Evolutionary conservation across 2,329 filamentous ascomycete genomes (phyloP).

Genomic region (Podosphaera aphanis): DNA sequence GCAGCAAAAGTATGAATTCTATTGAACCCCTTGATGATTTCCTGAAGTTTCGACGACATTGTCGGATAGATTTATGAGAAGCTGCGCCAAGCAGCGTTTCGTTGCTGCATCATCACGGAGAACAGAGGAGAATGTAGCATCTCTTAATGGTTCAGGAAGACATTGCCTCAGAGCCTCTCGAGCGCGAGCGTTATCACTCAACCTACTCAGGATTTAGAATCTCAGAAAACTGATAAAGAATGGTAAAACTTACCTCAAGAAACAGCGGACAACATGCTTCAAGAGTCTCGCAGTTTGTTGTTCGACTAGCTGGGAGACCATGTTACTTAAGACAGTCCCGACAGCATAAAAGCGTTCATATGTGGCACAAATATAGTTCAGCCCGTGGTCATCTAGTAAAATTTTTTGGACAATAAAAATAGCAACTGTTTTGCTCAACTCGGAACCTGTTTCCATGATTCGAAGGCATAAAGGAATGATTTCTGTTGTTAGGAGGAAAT

Average conservation of each 20-base stretch:
- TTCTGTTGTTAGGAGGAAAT: conserved; percentile 93
- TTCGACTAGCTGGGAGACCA: conserved; percentile 93
- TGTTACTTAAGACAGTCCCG: conserved; percentile 90
- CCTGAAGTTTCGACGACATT: conserved; percentile 33
- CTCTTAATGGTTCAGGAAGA: conserved; percentile 90
- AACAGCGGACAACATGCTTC: conserved; percentile 95
- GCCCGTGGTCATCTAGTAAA: conserved; percentile 78
- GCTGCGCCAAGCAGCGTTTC: conserved; percentile 89
- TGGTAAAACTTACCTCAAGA: conserved; percentile 47
- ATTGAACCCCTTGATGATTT: conserved; percentile 15
- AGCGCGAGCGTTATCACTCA: conserved; percentile 89
- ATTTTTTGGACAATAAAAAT: conserved; percentile 99
- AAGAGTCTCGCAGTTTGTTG: conserved; percentile 87
- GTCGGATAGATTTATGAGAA: conserved; percentile 88
- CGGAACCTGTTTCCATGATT: conserved; percentile 97
- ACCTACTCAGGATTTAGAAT: conserved; percentile 23
- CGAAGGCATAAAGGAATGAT: conserved; percentile 93
- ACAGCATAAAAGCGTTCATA: conserved; percentile 98
- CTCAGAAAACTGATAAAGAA: background rate
- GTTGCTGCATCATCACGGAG: conserved; percentile 92
- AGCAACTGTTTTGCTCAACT: conserved; percentile 94
- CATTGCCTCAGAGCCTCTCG: conserved; percentile 89
- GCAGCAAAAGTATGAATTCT: background rate
- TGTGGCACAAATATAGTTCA: conserved; percentile 96
- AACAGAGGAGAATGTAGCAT: conserved; percentile 90